Evolutionary conservation across 1,139 yeast species (phyloP), one percentile per base, ranked within the genome.

Genomic region (Pichia sp.): DNA sequence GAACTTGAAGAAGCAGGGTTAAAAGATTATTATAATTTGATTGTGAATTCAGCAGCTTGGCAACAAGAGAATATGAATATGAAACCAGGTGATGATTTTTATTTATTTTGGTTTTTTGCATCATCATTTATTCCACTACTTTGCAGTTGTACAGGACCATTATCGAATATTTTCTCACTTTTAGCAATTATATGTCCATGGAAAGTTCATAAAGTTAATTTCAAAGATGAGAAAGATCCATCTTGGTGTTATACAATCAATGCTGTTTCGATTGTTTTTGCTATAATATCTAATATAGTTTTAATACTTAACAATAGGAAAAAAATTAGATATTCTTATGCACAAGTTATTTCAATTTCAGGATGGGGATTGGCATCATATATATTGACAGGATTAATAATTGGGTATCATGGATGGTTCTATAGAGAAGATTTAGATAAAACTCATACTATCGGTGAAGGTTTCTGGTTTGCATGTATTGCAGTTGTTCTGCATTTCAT

Each of bases 91-190:
- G 78, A 72, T 22, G 54, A 52, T 0, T 42, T 56, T 34, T 78
- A 77, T 51, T 54, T 73, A 2, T 35, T 71, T 25, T 81, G 89
- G 88, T 79, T 76, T 52, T 53, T 69, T 14, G 61, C 79, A 1
- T 76, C 86, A 2, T 71, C 82, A 4, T 77, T 77, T 51, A 71
- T 84, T 51, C 95, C 95, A 0, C 69, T 84, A 14, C 57, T 80
- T 3, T 78, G 88, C 0, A 88, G 93, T 1, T 82, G 89, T 51
- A 53, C 80, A 31, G 93, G 93, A 0, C 94, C 95, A 0, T 54
- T 84, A 25, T 79, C 89, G 5, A 84, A 84, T 51, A 71, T 83
- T 69, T 70, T 79, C 33, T 79, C 89, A 0, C 65, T 83, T 5
- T 76, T 82, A 2, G 84, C 89, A 1, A 67, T 83, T n/a, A 77